phyloP scores from a whole-genome alignment of 1,284 basidiomycete species.

The Ceratobasidium sp. region DNA sequence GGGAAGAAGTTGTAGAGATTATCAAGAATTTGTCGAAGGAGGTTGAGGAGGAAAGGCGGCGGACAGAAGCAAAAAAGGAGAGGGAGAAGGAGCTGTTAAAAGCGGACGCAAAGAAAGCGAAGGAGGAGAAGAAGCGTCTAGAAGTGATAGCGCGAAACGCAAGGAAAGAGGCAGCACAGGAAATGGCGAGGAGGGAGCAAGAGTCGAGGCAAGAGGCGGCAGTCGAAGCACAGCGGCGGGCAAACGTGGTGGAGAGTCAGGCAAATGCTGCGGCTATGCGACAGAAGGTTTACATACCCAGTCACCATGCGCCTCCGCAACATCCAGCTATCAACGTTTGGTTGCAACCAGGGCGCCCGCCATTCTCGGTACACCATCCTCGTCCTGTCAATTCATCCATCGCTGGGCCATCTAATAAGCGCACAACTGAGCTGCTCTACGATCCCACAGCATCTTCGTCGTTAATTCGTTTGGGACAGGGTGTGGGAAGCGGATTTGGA shows the following conservation, averaged over 20 bases:
- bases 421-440: too few relatives aligned
- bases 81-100: not conserved
- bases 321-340: too few relatives aligned
- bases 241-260: not conserved
- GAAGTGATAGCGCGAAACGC: too few relatives aligned
- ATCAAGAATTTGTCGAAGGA: not conserved
- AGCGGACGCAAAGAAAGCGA: not conserved
- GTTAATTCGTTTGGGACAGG: too few relatives aligned
- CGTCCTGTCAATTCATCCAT: too few relatives aligned
- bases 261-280: not conserved
- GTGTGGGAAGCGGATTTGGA: too few relatives aligned
- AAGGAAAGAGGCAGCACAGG: not conserved
- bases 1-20: not conserved
- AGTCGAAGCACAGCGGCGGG: constrained; percentile 2
- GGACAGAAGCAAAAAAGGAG: not conserved
- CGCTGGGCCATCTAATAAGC: too few relatives aligned
- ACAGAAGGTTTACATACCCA: too few relatives aligned
- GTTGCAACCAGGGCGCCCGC: too few relatives aligned
- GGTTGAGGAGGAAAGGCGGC: not conserved
- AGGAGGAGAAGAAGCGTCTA: not conserved
- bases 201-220: not conserved
- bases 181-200: not conserved
- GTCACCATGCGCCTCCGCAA: too few relatives aligned
- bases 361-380: too few relatives aligned
- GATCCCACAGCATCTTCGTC: too few relatives aligned